phyloP scores from a whole-genome alignment of 257 asterid genomes.

The Gentiana straminea region DNA sequence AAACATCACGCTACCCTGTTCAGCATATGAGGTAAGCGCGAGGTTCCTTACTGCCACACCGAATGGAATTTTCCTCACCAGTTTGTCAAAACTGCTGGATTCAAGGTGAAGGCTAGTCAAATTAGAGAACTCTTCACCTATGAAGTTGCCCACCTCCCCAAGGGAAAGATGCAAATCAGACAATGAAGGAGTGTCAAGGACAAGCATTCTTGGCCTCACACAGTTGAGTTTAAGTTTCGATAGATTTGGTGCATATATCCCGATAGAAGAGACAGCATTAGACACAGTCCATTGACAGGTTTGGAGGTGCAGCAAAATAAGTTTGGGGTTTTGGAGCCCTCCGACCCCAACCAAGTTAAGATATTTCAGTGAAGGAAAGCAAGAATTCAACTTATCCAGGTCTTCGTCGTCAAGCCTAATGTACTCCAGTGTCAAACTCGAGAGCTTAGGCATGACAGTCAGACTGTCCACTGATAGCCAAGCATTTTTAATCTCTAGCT shows the following conservation, averaged over 20 bases:
- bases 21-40: conserved; percentile 26
- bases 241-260: conserved; percentile 47
- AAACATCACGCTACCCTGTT: conserved; percentile 10
- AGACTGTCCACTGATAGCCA: conserved; percentile 67
- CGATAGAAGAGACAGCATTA: conserved; percentile 51
- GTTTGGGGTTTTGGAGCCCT: conserved; percentile 65
- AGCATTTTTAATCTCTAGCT: conserved; percentile 54
- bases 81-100: conserved; percentile 35
- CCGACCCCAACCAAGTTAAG: conserved; percentile 73
- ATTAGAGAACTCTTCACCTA: conserved; percentile 28
- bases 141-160: conserved; percentile 33
- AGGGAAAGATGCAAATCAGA: conserved; percentile 40
- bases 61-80: conserved; percentile 36
- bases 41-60: conserved; percentile 35
- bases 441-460: conserved; percentile 51
- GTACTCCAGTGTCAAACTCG: conserved; percentile 62
- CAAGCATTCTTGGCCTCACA: conserved; percentile 43
- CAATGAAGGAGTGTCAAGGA: conserved; percentile 48
- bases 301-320: conserved; percentile 47
- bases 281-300: conserved; percentile 54
- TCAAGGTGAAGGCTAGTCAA: conserved; percentile 51
- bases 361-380: conserved; percentile 48
- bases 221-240: conserved; percentile 44
- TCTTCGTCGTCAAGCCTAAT: conserved; percentile 74
- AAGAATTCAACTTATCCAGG: conserved; percentile 46